Percentiles rank a stretch among this genome's conserved stretches.
These are phyloP conservation scores for Eutrema salsugineum DNA, from an alignment of 441 rosid genomes.

Conservation along the genomic window DNA sequence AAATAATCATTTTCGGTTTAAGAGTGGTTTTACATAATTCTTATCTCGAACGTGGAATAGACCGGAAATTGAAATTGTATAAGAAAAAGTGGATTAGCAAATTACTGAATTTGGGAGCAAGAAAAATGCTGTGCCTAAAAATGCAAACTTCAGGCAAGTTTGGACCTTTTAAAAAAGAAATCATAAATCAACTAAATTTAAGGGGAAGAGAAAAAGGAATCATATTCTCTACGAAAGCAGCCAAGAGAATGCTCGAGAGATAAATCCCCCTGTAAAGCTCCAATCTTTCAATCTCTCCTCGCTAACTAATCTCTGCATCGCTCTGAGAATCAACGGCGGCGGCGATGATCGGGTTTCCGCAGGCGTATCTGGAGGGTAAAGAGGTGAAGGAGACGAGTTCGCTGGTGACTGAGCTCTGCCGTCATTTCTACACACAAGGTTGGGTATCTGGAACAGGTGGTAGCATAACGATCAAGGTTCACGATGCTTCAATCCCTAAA, in stretches of 20 bases:
- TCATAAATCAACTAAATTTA: too few species aligned
- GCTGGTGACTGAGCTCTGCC: conserved; percentile 78
- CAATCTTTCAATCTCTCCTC: not conserved
- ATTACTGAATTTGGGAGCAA: not conserved
- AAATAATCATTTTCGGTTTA: too few species aligned
- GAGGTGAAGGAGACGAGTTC: conserved; percentile 62
- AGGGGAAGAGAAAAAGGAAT: conserved; percentile 5
- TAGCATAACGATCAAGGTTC: conserved; percentile 83
- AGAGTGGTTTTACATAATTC: too few species aligned
- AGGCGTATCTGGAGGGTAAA: conserved; percentile 71
- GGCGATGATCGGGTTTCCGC: conserved; percentile 40
- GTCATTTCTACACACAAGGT: conserved; percentile 85
- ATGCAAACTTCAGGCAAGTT: conserved; percentile 11
- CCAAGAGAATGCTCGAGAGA: not conserved
- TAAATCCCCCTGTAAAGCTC: too few species aligned
- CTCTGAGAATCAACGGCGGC: conserved; percentile 27
- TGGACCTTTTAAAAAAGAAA: too few species aligned
- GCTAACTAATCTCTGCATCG: not conserved
- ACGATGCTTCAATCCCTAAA: conserved; percentile 74
- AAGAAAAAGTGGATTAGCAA: not conserved
- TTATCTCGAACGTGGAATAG: too few species aligned
- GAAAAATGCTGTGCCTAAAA: conserved; percentile 10
- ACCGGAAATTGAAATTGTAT: too few species aligned
- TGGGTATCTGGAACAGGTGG: conserved; percentile 99
- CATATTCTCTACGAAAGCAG: conserved; percentile 8